phyloP scores from a whole-genome alignment of 176 grass and related monocot species.

The Thalia dealbata region DNA sequence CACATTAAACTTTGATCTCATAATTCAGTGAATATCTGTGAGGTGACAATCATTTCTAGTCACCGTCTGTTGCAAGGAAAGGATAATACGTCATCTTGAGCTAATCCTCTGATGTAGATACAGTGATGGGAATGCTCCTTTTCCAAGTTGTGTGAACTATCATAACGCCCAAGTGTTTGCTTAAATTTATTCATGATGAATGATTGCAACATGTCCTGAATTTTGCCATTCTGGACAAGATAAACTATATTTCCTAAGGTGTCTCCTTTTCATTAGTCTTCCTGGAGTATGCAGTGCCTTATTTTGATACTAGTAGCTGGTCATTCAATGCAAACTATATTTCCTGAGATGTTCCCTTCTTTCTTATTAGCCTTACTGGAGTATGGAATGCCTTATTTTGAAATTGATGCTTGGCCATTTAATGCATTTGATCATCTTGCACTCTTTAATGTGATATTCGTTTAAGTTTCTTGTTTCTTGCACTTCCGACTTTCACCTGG shows the following conservation, averaged over 20 bases:
- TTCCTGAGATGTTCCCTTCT: neutral
- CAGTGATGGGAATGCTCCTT: neutral
- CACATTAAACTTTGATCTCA: too few species aligned
- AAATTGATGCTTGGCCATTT: neutral
- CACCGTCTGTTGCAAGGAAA: neutral
- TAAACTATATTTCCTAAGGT: neutral
- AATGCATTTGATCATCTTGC: neutral
- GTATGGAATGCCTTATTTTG: neutral
- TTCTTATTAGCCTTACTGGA: neutral
- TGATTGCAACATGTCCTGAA: neutral
- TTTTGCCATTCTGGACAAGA: neutral
- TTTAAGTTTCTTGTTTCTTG: neutral
- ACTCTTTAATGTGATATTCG: neutral
- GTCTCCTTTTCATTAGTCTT: neutral
- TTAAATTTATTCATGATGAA: neutral
- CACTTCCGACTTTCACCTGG: neutral
- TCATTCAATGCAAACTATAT: neutral
- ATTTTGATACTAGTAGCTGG: neutral
- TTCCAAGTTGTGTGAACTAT: neutral
- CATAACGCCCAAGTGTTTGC: neutral
- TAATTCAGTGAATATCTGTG: too few species aligned
- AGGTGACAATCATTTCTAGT: too few species aligned
- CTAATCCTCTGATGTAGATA: neutral
- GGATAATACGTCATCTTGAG: neutral
- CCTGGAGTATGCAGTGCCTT: neutral